Percentiles rank a stretch among this genome's conserved stretches.
Conservation (phyloP, 2,329 filamentous ascomycete species). For the Aureobasidium sp. region DNA sequence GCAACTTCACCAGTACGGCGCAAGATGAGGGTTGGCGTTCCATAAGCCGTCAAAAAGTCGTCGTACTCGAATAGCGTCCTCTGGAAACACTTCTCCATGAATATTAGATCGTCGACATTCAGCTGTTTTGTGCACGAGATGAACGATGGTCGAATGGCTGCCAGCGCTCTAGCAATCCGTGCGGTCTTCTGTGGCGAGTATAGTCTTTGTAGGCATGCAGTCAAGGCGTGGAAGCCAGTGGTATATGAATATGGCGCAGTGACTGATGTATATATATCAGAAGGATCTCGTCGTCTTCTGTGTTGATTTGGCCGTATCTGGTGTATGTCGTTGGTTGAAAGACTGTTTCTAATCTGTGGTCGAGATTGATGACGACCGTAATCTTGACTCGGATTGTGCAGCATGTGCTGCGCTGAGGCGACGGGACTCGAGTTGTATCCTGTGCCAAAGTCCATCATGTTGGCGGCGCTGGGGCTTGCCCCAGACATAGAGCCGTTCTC, state of each 20-base stretch:
- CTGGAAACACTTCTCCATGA: conserved; percentile 97
- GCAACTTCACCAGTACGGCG: conserved; percentile 91
- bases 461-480: conserved; percentile 47
- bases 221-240: conserved; percentile 79
- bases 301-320: conserved; percentile 22
- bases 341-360: conserved; percentile 23
- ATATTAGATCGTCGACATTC: conserved; percentile 79
- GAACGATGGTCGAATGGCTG: conserved; percentile 85
- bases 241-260: conserved; percentile 90
- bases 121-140: conserved; percentile 87
- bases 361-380: conserved; percentile 20
- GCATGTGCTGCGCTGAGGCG: conserved; percentile 10
- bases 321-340: conserved; percentile 23
- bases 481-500: conserved; percentile 49
- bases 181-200: conserved; percentile 70
- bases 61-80: conserved; percentile 88
- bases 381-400: neutral
- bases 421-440: conserved; percentile 27
- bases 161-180: conserved; percentile 77
- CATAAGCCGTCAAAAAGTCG: conserved; percentile 79
- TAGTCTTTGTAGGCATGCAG: conserved; percentile 67
- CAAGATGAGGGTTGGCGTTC: conserved; percentile 85
- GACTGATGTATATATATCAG: conserved; percentile 79
- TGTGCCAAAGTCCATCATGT: conserved; percentile 39
- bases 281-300: conserved; percentile 61